These are phyloP conservation scores for Xylaria sp. DNA, from an alignment of 2,329 filamentous ascomycete species.

Conservation along the genomic window DNA sequence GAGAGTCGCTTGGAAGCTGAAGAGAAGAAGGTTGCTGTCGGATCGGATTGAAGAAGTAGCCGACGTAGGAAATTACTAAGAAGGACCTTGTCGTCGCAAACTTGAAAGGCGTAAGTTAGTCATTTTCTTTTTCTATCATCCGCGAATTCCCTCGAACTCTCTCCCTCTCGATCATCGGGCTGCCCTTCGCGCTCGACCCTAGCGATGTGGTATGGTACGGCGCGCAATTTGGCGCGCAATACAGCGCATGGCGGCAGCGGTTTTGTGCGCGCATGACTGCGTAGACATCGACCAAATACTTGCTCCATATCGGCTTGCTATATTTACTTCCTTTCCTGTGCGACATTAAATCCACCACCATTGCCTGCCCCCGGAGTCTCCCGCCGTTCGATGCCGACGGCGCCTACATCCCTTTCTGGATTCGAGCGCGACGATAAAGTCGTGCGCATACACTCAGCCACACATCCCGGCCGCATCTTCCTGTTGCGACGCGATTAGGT, in stretches of 20 bases:
- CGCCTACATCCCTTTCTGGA: neutral
- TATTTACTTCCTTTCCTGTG: neutral
- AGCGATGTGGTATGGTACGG: conserved; percentile 34
- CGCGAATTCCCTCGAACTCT: conserved; percentile 23
- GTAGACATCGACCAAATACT: conserved; percentile 17
- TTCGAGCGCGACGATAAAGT: conserved; percentile 21
- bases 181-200: conserved; percentile 30
- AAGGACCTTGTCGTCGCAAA: conserved; percentile 36
- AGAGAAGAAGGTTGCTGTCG: conserved; percentile 43
- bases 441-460: conserved; percentile 5
- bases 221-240: conserved; percentile 23
- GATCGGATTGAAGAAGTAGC: conserved; percentile 35
- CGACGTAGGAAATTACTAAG: conserved; percentile 38
- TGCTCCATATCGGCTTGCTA: neutral
- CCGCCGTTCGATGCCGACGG: conserved; percentile 18
- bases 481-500: conserved; percentile 8
- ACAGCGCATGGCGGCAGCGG: neutral
- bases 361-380: conserved; percentile 7
- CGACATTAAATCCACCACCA: neutral
- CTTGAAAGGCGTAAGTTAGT: conserved; percentile 36
- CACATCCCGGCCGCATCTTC: neutral
- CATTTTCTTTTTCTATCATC: conserved; percentile 13
- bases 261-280: conserved; percentile 11
- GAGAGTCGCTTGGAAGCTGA: conserved; percentile 41
- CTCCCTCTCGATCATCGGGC: neutral